These are phyloP conservation scores for Russula ochroleuca DNA, from an alignment of 768 basidiomycete genomes.

Conservation along the genomic window DNA sequence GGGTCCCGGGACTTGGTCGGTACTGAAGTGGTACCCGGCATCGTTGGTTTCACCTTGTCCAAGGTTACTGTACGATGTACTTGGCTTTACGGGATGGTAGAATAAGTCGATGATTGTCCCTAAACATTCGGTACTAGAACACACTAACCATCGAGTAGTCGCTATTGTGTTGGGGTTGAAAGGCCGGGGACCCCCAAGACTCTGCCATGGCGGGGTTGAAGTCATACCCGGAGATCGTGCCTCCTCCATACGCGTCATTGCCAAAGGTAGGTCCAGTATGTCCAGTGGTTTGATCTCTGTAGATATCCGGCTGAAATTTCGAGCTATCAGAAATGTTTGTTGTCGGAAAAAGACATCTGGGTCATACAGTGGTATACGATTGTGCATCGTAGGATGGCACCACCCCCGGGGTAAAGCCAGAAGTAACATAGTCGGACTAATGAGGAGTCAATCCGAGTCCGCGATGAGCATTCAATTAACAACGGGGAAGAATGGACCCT, in stretches of 20 bases:
- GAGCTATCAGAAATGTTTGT: background rate
- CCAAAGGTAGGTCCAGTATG: background rate
- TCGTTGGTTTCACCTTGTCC: background rate
- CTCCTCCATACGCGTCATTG: background rate
- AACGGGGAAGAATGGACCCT: background rate
- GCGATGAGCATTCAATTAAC: background rate
- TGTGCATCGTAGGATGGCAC: background rate
- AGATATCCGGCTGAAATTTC: background rate
- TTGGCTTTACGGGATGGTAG: background rate
- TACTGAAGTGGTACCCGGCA: background rate
- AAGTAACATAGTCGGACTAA: background rate
- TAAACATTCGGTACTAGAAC: background rate
- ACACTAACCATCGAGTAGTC: slow-evolving; percentile 2
- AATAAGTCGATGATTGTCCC: background rate
- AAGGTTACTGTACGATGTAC: background rate
- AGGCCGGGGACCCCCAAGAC: background rate
- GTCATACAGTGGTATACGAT: background rate
- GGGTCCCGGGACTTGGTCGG: background rate
- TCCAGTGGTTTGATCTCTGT: background rate
- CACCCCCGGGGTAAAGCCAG: background rate
- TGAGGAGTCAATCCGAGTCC: background rate
- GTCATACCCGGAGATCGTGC: background rate
- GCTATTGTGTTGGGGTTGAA: background rate
- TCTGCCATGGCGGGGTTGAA: background rate
- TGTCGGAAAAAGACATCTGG: background rate